Evolutionary conservation across 23 red algal genomes (phyloP), one percentile per base, ranked within the genome.

Genomic region (Chondrus crispus): DNA sequence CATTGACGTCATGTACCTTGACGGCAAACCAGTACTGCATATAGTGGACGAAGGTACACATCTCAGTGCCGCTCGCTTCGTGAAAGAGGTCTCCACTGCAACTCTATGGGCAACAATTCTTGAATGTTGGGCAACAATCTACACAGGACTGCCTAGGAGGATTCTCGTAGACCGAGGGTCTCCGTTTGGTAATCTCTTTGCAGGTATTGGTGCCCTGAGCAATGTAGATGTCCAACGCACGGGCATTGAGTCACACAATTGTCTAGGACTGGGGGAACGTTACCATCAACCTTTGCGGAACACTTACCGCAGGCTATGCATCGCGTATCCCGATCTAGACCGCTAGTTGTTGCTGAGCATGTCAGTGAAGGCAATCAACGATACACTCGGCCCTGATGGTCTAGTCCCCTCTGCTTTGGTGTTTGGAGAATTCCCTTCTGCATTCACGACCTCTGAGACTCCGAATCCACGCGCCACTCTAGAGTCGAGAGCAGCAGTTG

Each of bases 81-180:
- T 83, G 46, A 1, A 20, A 24, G 78, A 63, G 10, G 52, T 58
- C 24, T 58, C 45, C 24, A 62, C 50, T 10, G 40, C 55, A 47
- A 83, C 45, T 26, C 1, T 63, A 60, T 83, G 78, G 51, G 0
- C 29, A 2, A n/a, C 78, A n/a, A 58, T 83, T 47, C 24, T 83
- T 35, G 11, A 58, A n/a, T 83, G 10, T 39, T 83, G 78, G 53
- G 26, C 50, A 39, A 62, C 7, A 33, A 52, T 83, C 12, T 62
- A 83, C 78, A 83, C 78, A 57, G 78, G 78, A 35, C 52, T 83
- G 41, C 78, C 46, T 1, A 54, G 57, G 28, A 53, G 78, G 11
- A 83, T 83, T 28, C 78, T 53, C 29, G 78, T 83, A 26, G 78
- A 83, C 46, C 26, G 57, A 83, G 78, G 78, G n/a, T 58, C 48